Evolutionary conservation across 202 grass and related monocot genomes (phyloP).

Genomic region (Setaria viridis): DNA sequence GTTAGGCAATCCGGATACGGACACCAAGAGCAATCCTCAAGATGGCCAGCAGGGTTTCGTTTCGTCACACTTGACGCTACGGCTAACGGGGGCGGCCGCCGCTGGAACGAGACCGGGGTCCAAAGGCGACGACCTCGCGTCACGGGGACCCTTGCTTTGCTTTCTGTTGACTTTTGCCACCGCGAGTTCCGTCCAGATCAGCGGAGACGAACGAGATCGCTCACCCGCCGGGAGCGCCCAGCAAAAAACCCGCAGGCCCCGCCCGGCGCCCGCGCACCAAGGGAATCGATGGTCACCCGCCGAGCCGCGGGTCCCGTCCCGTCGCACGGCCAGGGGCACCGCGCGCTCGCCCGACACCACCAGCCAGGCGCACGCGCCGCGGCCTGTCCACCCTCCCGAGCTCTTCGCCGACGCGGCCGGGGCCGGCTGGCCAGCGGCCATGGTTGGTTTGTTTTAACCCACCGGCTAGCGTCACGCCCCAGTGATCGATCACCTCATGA

Average conservation of each 20-base stretch:
- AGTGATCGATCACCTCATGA: conserved; percentile 25
- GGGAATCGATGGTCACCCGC: neutral
- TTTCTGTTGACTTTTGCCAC: neutral
- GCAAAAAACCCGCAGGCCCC: neutral
- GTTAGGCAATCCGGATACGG: neutral
- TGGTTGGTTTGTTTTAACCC: neutral
- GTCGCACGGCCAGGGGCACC: no score
- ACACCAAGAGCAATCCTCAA: neutral
- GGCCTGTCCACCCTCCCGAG: no score
- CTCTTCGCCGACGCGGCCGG: no score
- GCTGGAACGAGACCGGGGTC: neutral
- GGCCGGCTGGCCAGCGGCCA: no score
- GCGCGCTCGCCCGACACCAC: no score
- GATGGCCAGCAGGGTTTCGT: no score
- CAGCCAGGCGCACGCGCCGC: no score
- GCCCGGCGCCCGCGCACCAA: neutral
- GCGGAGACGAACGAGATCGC: neutral
- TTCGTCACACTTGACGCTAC: no score
- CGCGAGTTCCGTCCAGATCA: neutral
- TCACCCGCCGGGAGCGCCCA: no score
- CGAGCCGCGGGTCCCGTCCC: no score
- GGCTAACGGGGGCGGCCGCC: no score
- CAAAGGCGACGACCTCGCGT: conserved; percentile 19
- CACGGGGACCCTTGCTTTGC: no score
- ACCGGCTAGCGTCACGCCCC: conserved; percentile 16